Conservation (phyloP, 768 basidiomycete genomes). For the Suillus clintonianus region DNA sequence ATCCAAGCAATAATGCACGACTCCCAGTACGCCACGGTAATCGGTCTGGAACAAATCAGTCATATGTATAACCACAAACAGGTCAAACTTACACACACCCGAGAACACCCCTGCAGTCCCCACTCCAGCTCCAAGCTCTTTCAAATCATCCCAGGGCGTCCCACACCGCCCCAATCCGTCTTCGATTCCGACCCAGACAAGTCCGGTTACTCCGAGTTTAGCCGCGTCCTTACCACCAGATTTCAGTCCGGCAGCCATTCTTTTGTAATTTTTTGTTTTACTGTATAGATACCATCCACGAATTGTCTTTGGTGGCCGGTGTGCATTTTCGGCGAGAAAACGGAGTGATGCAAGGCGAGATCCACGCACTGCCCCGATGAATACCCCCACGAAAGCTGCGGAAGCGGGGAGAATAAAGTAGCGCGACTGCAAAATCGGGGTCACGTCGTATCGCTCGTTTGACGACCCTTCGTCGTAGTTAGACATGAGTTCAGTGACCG, state of each 20-base stretch:
- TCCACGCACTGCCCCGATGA: conserved; percentile 73
- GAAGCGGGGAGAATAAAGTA: conserved; percentile 62
- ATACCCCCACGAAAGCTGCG: conserved; percentile 61
- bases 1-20: conserved; percentile 55
- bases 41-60: conserved; percentile 45
- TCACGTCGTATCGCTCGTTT: conserved; percentile 26
- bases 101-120: conserved; percentile 65
- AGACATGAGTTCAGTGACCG: conserved; percentile 16
- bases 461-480: conserved; percentile 6
- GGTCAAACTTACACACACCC: conserved; percentile 46
- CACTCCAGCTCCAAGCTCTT: conserved; percentile 63
- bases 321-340: conserved; percentile 92
- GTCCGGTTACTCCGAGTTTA: conserved; percentile 48
- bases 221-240: conserved; percentile 61
- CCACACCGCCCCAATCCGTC: conserved; percentile 42
- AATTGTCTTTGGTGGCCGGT: conserved; percentile 80
- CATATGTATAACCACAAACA: not conserved
- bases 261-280: conserved; percentile 92
- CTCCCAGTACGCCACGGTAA: conserved; percentile 51
- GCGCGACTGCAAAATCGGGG: conserved; percentile 42
- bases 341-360: conserved; percentile 70
- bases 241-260: conserved; percentile 71
- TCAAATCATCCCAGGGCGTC: conserved; percentile 39
- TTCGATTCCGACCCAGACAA: conserved; percentile 52
- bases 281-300: conserved; percentile 96